Base-by-base conservation (phyloP, 1,284 basidiomycete genomes). In the Moesziomyces sp. region DNA sequence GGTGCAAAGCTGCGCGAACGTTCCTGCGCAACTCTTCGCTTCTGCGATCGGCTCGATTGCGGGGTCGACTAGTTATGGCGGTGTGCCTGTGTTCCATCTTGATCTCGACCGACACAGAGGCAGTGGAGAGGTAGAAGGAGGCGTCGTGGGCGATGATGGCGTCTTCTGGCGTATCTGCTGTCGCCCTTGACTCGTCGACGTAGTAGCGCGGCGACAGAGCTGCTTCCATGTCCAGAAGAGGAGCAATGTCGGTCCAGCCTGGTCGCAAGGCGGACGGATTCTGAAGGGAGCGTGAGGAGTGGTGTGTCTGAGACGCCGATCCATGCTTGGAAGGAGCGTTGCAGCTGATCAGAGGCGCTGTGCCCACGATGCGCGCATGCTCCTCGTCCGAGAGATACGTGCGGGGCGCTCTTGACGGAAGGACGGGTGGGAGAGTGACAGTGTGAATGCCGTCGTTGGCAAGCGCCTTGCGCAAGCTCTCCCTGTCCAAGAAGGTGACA, bases 221-320 rank as follows among this genome's bases (percentile, higher is more conserved):
- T 16, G 58, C 52, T 28, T 58, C 43, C 62, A 70, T 65, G n/a
- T 58, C 45, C 45, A 64, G 50, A 4, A 70, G 47, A 2, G 59
- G 63, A 3, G 68, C 63, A 5, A 75, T 45, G 54, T 75, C 73
- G 52, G 63, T 61, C 73, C 73, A 75, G 9, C 73, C 73, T 13
- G 73, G 68, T 9, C 68, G 63, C 28, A 71, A 45, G 2, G 64
- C 40, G 23, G 57, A 48, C 2, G 73, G 73, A 24, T 75, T 75
- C 43, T 70, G 64, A 7, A 70, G 47, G 0, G 62, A 64, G 14
- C 66, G 51, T 9, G 61, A 50, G 0, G 71, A 69, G 9, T 51
- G 35, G n/a, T 55, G 53, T 3, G 51, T 55, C n/a, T 60, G 48
- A 1, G 60, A 52, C 1, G 70, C 70, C 1, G 59, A 19, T 1